Evolutionary conservation across 2,329 filamentous ascomycete genomes (phyloP), one percentile per base, ranked within the genome.

Genomic region (Penicillium capsulatum): DNA sequence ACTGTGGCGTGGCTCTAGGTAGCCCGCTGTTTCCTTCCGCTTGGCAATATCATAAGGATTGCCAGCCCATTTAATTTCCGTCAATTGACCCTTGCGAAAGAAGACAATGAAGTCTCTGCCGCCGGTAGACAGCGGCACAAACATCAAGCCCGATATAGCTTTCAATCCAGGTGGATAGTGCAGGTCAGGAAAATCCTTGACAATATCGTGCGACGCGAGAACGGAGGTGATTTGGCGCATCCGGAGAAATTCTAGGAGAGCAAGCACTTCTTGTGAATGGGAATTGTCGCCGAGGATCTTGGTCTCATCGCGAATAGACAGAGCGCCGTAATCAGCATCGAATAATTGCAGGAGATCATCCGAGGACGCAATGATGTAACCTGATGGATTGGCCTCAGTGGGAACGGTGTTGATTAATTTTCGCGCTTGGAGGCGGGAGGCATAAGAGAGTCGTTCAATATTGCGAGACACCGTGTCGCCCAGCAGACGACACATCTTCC

Each of bases 71-170:
- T 88, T 88, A 83, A 94, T 61, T 83, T 90, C 14, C 86, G 86
- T 64, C 87, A 83, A 56, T 77, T 84, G 17, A 80, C 60, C 86
- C 50, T 76, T 83, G n/a, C 89, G 79, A 67, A 94, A 94, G 59
- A 95, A 94, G 0, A 89, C 85, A 30, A 95, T 94, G 54, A 95
- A 95, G 53, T 95, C 89, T 19, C 72, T 73, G 1, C 89, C 89
- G 2, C 79, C 79, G 1, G 78, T 72, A 11, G 85, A 90, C 2
- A 95, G 68, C 0, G 89, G 89, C 0, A 95, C 87, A 38, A 94
- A 81, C 0, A 95, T 68, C 33, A 94, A 64, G 0, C 89, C 89
- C 0, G 87, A 85, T 41, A 95, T 79, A 14, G 81, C 69, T 42
- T 81, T 75, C 55, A 95, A 92, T 0, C 89, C 88, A 1, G 87